Evolutionary conservation across 2,329 filamentous ascomycete species (phyloP).

Genomic region (Stachybotrys echinatus): DNA sequence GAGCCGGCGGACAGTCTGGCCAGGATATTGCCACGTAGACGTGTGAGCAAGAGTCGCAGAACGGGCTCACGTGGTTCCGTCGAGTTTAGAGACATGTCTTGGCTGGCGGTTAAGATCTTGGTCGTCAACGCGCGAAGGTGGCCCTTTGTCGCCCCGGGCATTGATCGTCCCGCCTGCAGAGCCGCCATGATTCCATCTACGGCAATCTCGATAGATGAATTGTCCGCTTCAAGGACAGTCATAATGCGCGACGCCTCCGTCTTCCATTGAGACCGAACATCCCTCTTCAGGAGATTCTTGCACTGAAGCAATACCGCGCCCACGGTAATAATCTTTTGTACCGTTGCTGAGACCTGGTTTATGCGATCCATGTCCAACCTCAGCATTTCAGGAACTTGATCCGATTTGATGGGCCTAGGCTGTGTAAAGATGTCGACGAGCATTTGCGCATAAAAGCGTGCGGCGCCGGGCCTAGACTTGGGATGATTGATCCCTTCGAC

Average conservation of each 20-base stretch:
- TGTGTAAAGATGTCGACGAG: conserved; percentile 71
- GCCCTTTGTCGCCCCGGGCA: conserved; percentile 56
- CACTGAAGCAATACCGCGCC: conserved; percentile 72
- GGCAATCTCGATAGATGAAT: conserved; percentile 44
- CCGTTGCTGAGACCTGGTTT: conserved; percentile 27
- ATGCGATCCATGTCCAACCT: conserved; percentile 63
- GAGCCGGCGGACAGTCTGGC: conserved; percentile 59
- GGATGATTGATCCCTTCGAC: conserved; percentile 61
- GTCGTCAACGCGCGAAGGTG: conserved; percentile 54
- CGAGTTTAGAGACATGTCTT: conserved; percentile 35
- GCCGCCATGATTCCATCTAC: conserved; percentile 59
- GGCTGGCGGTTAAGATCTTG: conserved; percentile 48
- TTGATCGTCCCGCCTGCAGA: conserved; percentile 56
- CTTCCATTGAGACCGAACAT: conserved; percentile 74
- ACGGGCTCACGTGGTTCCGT: conserved; percentile 48
- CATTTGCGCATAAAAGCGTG: conserved; percentile 71
- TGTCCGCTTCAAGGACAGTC: conserved; percentile 56
- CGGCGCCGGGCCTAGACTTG: conserved; percentile 56
- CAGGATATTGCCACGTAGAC: conserved; percentile 62
- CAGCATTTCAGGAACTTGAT: conserved; percentile 67
- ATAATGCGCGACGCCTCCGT: conserved; percentile 67
- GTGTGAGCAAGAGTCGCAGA: conserved; percentile 61
- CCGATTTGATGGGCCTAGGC: conserved; percentile 46
- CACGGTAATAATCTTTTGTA: conserved; percentile 60
- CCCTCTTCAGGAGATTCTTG: conserved; percentile 78